Conservation (phyloP, 768 basidiomycete genomes). For the Mrakia frigida region DNA sequence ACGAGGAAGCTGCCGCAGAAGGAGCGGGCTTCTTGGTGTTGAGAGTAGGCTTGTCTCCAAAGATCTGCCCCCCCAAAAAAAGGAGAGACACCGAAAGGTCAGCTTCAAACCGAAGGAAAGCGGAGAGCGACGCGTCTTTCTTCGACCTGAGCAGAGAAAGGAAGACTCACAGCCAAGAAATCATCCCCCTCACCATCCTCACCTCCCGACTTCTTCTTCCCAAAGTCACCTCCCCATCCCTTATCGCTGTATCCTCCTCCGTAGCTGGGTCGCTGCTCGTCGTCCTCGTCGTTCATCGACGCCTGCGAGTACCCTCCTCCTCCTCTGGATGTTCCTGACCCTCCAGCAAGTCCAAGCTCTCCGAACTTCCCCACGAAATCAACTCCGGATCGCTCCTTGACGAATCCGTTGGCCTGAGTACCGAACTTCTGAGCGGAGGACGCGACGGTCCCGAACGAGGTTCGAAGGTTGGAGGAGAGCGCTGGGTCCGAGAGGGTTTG, state of each 20-base stretch:
- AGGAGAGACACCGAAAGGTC: background rate
- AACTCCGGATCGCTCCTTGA: constrained; percentile 67
- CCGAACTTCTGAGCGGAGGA: constrained; percentile 12
- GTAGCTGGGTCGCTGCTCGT: background rate
- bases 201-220: constrained; percentile 43
- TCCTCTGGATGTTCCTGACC: constrained; percentile 33
- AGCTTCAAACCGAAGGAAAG: too few species aligned
- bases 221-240: constrained; percentile 38
- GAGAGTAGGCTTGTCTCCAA: constrained; percentile 32
- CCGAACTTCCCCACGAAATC: constrained; percentile 77
- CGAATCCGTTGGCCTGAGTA: constrained; percentile 40
- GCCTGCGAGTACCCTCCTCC: constrained; percentile 32
- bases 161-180: constrained; percentile 47
- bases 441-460: constrained; percentile 11
- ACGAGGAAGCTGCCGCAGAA: constrained; percentile 35
- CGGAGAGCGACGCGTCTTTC: background rate
- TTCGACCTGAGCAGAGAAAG: background rate
- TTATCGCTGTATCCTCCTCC: constrained; percentile 33
- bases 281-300: background rate
- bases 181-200: constrained; percentile 57
- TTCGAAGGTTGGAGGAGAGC: constrained; percentile 61
- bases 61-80: background rate
- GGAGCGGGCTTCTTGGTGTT: constrained; percentile 1
- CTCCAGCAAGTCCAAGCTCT: constrained; percentile 54
- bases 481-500: constrained; percentile 73